Percentiles rank a stretch among this genome's conserved stretches.
Evolutionary conservation across 2,329 filamentous ascomycete species (phyloP).

Genomic region (Penicillium brasilianum): DNA sequence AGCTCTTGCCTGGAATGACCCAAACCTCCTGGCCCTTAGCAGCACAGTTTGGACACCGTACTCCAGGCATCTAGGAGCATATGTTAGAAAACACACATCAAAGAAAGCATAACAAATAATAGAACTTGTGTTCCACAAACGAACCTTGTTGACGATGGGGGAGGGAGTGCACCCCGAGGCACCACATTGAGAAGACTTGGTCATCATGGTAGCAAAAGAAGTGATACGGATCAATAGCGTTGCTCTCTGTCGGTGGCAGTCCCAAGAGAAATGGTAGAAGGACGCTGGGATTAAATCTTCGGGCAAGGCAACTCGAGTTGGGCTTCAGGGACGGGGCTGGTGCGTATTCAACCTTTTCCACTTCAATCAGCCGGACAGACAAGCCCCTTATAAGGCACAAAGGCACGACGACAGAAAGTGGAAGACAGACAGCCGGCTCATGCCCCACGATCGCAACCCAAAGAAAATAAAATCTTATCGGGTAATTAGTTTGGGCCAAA

Average conservation of each 20-base stretch:
- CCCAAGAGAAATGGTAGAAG: background rate
- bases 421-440: background rate
- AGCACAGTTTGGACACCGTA: conserved; percentile 48
- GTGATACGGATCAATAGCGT: conserved; percentile 1
- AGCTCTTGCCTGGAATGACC: conserved; percentile 55
- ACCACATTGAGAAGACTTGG: conserved; percentile 14
- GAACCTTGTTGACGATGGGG: conserved; percentile 25
- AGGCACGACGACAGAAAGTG: background rate
- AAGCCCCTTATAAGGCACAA: conserved; percentile 7
- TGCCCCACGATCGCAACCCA: conserved; percentile 13
- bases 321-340: background rate
- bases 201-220: conserved; percentile 19
- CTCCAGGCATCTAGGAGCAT: conserved; percentile 49
- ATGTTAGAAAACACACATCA: background rate
- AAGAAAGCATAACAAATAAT: background rate
- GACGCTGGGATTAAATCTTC: background rate
- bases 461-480: conserved; percentile 13
- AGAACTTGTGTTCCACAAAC: conserved; percentile 7
- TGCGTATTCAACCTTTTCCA: background rate
- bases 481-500: background rate
- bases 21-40: conserved; percentile 46
- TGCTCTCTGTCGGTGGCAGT: background rate
- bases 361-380: background rate
- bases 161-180: conserved; percentile 18
- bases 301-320: background rate